These are phyloP conservation scores for Udeniomyces megalosporus DNA, from an alignment of 768 basidiomycete genomes.

Conservation along the genomic window DNA sequence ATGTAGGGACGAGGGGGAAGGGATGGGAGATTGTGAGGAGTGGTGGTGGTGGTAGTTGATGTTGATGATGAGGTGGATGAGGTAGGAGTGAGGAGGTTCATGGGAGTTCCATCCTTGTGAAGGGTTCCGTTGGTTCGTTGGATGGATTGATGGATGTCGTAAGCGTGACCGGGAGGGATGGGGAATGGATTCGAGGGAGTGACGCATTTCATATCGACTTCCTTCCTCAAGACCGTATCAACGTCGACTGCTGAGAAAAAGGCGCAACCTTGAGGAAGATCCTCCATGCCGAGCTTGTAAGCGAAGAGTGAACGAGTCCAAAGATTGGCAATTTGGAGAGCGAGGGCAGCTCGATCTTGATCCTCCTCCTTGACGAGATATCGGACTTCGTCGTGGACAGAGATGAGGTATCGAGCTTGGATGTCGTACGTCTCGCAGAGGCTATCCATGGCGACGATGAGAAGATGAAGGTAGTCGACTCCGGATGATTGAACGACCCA, in stretches of 20 bases:
- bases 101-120: constrained; percentile 1
- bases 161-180: constrained; percentile 73
- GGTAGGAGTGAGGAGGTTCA: not conserved
- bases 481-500: constrained; percentile 99
- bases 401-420: constrained; percentile 80
- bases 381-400: constrained; percentile 91
- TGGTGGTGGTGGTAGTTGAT: not conserved
- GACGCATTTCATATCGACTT: constrained; percentile 87
- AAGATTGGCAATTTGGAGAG: constrained; percentile 83
- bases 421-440: constrained; percentile 60
- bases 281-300: constrained; percentile 84
- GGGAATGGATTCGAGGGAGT: constrained; percentile 77
- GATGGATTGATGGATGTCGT: constrained; percentile 53
- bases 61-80: not conserved
- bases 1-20: not conserved
- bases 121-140: constrained; percentile 40
- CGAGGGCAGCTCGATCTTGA: constrained; percentile 74
- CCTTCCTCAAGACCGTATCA: constrained; percentile 78
- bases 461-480: constrained; percentile 91
- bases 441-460: constrained; percentile 88
- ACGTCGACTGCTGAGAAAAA: constrained; percentile 96
- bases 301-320: constrained; percentile 90
- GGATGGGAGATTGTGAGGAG: not conserved
- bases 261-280: constrained; percentile 79
- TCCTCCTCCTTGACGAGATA: constrained; percentile 83